Conservation (phyloP, 169 alveolate species). For the Nephromyces sp. region DNA sequence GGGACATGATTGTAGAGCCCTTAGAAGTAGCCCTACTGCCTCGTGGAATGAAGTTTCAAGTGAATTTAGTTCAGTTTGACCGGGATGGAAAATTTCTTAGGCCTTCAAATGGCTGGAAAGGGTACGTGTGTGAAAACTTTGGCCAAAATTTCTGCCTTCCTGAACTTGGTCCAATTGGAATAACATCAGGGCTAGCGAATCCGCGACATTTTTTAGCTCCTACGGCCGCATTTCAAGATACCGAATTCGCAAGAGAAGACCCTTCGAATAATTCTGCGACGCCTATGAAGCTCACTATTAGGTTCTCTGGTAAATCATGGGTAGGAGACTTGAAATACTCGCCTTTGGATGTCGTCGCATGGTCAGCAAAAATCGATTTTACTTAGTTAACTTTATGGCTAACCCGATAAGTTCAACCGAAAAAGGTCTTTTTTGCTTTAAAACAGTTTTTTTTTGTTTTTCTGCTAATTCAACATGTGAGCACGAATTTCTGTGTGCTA, state of each 20-base stretch:
- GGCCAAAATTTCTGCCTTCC: slow-evolving; percentile 60
- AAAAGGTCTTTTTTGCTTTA: no score
- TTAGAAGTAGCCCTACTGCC: slow-evolving; percentile 12
- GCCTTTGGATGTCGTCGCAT: slow-evolving; percentile 55
- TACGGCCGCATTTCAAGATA: slow-evolving; percentile 43
- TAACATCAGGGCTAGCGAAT: slow-evolving; percentile 62
- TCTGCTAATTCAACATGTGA: no score
- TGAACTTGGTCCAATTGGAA: slow-evolving; percentile 73
- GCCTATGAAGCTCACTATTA: slow-evolving; percentile 36
- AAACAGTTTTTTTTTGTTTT: no score
- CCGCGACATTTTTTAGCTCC: slow-evolving; percentile 62
- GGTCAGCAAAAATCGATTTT: no score
- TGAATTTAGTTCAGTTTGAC: neutral
- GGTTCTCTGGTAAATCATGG: slow-evolving; percentile 51
- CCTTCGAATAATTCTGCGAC: slow-evolving; percentile 23
- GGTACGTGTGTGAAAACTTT: slow-evolving; percentile 58
- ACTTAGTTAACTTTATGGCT: no score
- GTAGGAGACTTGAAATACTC: slow-evolving; percentile 22
- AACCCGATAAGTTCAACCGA: no score
- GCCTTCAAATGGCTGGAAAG: slow-evolving; percentile 43
- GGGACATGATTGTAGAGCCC: neutral
- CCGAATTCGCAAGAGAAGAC: slow-evolving; percentile 60
- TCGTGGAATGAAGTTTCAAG: neutral
- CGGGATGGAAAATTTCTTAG: slow-evolving; percentile 3
- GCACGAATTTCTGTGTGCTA: no score